These are phyloP conservation scores for Nakazawaea siamensis DNA, from an alignment of 805 yeast genomes.

Conservation along the genomic window DNA sequence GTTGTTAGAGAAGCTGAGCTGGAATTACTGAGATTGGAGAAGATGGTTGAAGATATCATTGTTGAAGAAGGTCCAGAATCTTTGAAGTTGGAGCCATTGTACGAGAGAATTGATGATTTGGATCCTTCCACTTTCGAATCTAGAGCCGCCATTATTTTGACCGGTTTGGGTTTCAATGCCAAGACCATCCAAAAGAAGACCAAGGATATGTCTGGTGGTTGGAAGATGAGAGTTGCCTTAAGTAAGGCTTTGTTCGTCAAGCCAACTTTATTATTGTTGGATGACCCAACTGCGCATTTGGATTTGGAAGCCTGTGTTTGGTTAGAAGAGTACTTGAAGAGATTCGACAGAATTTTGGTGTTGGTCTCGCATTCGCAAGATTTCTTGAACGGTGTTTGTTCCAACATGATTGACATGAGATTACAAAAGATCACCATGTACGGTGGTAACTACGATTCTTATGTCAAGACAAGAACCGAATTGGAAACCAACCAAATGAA, in stretches of 20 bases:
- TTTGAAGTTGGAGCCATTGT: conserved; percentile 73
- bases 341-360: conserved; percentile 88
- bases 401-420: conserved; percentile 98
- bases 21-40: conserved; percentile 87
- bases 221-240: conserved; percentile 99
- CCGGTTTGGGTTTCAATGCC: conserved; percentile 94
- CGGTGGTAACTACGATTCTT: conserved; percentile 99
- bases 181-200: conserved; percentile 86
- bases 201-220: conserved; percentile 99
- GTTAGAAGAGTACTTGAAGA: conserved; percentile 95
- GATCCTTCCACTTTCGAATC: conserved; percentile 95
- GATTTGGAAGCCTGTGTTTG: conserved; percentile 99
- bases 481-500: conserved; percentile 96
- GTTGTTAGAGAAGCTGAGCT: conserved; percentile 95
- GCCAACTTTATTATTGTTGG: conserved; percentile 89
- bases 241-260: conserved; percentile 97
- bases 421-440: conserved; percentile 60
- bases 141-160: conserved; percentile 90
- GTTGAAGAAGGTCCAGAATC: conserved; percentile 94
- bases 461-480: conserved; percentile 90
- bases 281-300: conserved; percentile 99
- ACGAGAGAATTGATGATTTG: conserved; percentile 93
- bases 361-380: conserved; percentile 97
- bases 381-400: conserved; percentile 98
- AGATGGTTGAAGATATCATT: conserved; percentile 80